Evolutionary conservation across 2,329 filamentous ascomycete species (phyloP), one percentile per base, ranked within the genome.

Genomic region (Beauveria sp.): DNA sequence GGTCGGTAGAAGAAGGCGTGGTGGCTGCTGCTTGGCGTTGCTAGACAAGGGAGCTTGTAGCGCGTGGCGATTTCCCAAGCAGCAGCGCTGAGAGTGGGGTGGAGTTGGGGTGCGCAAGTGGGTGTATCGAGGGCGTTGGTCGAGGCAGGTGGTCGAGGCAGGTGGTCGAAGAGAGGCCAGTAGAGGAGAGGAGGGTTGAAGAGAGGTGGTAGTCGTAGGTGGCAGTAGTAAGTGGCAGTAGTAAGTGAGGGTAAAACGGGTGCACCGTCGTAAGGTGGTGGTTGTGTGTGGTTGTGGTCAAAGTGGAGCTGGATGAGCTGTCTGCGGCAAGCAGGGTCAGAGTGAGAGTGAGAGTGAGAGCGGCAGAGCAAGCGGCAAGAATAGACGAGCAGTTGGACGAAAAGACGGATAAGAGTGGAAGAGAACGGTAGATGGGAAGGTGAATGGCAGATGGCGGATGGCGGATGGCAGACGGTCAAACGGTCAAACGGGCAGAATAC

Each of bases 11-110:
- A 47, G 43, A 57, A 57, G 28, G 54, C 26, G 42, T 47, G 54
- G 54, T 57, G 54, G 54, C 54, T 57, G 53, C 53, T 56, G 54
- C 54, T 57, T 47, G 42, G 54, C 42, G 26, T 57, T 47, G 43
- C 26, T 45, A 26, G 28, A n/a, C 26, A 10, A 57, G 54, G 42
- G 54, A 53, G 26, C 42, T 45, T 38, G 49, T 20, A 24, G 42
- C 42, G 42, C 26, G 42, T 46, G 42, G 53, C 42, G 53, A 56
- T 16, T 20, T 22, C 42, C 42, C 42, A 57, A 57, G 54, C 54
- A 57, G 54, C 54, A 57, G 54, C 42, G 43, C 43, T 34, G 42
- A 26, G 22, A 16, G 34, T 38, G 34, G 34, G 34, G 34, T 38
- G 34, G 34, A 38, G 34, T 16, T 38, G 34, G 34, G 34, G 34